A percentile compares a stretch with the other conserved stretches of the same genome.
Conservation (phyloP, 345 rosid species). For the Lagerstroemia speciosa region DNA sequence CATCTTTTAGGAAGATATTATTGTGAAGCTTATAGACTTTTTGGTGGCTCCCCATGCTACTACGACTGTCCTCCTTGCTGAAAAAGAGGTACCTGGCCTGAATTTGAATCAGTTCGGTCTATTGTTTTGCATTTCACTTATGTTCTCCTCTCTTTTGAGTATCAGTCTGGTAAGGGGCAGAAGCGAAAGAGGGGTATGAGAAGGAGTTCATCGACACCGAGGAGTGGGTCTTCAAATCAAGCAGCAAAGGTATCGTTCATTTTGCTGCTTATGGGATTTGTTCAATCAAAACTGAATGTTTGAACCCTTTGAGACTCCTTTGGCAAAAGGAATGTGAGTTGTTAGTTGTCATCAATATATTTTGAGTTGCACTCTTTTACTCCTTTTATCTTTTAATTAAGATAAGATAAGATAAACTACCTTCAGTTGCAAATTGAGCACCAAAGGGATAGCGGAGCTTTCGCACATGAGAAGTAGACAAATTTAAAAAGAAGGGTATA, state of each 20-base stretch:
- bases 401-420: not conserved
- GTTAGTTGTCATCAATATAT: not conserved
- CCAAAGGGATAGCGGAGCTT: not conserved
- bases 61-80: conserved; percentile 47
- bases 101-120: not conserved
- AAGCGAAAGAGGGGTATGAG: conserved; percentile 63
- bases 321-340: not conserved
- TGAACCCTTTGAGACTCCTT: not conserved
- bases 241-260: conserved; percentile 49
- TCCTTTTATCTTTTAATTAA: not conserved
- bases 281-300: not conserved
- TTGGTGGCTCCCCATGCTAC: conserved; percentile 78
- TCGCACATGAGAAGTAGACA: not conserved
- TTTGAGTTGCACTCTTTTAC: not conserved
- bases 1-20: conserved; percentile 69
- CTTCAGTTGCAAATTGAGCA: not conserved
- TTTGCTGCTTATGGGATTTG: not conserved
- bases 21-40: conserved; percentile 58
- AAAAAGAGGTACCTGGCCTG: conserved; percentile 33
- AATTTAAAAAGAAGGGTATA: not conserved
- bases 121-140: not conserved
- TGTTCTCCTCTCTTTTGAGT: conserved; percentile 5
- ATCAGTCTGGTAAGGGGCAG: conserved; percentile 50
- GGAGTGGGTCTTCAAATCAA: conserved; percentile 39
- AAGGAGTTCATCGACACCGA: conserved; percentile 37